A percentile compares a stretch with the other conserved stretches of the same genome.
Conservation (phyloP, 345 rosid species). For the Aegle marmelos region DNA sequence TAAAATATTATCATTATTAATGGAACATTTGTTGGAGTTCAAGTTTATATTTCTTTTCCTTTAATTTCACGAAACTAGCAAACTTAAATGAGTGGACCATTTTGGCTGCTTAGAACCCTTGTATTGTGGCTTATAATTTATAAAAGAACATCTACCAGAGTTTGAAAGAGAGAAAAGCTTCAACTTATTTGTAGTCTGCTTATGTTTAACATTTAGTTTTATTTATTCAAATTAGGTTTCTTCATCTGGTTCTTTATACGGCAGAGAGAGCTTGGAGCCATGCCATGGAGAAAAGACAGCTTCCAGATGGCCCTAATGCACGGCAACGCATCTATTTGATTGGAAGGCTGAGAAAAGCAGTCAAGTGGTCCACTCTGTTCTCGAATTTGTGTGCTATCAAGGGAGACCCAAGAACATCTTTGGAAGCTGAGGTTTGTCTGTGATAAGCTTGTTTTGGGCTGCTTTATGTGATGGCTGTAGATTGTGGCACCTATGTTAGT, state of each 20-base stretch:
- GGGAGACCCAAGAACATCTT: constrained; percentile 87
- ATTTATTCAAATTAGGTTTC: constrained; percentile 55
- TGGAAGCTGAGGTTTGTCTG: constrained; percentile 84
- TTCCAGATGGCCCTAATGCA: constrained; percentile 92
- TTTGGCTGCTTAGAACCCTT: not conserved
- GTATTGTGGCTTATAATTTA: not conserved
- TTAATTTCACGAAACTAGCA: not conserved
- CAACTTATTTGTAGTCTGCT: not conserved
- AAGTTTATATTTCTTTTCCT: not conserved
- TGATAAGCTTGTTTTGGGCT: constrained; percentile 13
- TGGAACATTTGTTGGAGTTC: not conserved
- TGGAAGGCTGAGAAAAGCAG: constrained; percentile 95
- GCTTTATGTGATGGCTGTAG: not conserved
- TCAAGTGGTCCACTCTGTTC: constrained; percentile 85
- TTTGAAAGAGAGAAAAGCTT: not conserved
- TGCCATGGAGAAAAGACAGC: constrained; percentile 99
- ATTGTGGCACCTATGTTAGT: not conserved
- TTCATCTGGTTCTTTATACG: constrained; percentile 82
- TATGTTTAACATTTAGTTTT: constrained; percentile 10
- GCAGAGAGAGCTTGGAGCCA: constrained; percentile 99
- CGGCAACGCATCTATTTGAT: constrained; percentile 80
- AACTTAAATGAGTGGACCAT: not conserved
- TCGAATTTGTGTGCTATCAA: constrained; percentile 70
- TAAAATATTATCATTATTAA: not conserved
- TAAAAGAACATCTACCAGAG: not conserved